phyloP scores from a whole-genome alignment of 345 rosid species.

The Durio zibethinus region DNA sequence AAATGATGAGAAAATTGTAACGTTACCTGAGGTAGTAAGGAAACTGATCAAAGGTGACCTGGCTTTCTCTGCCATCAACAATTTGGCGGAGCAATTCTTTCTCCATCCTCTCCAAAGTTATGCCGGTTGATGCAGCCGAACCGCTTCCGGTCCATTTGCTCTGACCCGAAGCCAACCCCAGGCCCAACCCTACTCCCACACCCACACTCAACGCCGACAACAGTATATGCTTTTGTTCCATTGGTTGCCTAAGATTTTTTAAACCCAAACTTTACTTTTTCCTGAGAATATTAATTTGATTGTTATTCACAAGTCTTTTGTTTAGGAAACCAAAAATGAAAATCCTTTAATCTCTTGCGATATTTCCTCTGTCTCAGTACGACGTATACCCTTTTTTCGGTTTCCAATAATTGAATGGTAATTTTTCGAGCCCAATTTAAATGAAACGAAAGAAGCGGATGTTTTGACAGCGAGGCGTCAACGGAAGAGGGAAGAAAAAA shows the following conservation, averaged over 20 bases:
- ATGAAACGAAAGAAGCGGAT: not conserved
- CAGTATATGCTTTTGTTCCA: slow-evolving; percentile 56
- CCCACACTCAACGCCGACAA: slow-evolving; percentile 64
- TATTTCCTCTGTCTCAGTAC: not conserved
- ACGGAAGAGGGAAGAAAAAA: not conserved
- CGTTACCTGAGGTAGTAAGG: slow-evolving; percentile 66
- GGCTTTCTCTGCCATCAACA: slow-evolving; percentile 60
- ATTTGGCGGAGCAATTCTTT: slow-evolving; percentile 50
- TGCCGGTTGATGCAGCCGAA: not conserved
- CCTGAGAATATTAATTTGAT: not conserved
- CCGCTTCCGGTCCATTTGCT: slow-evolving; percentile 46
- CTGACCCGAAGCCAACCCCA: slow-evolving; percentile 57
- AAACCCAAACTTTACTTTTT: not conserved
- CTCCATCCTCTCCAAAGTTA: slow-evolving; percentile 31
- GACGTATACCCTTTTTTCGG: not conserved
- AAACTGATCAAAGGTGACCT: slow-evolving; percentile 62
- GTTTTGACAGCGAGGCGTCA: not conserved
- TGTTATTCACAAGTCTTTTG: not conserved
- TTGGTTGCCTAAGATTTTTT: not conserved
- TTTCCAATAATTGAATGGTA: not conserved
- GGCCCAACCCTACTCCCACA: slow-evolving; percentile 57
- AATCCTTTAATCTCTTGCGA: not conserved
- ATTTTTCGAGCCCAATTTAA: not conserved
- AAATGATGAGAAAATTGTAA: not conserved
- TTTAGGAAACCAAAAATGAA: not conserved